Evolutionary conservation across 305 asterid species (phyloP).

Genomic region (Solanum hybrid): DNA sequence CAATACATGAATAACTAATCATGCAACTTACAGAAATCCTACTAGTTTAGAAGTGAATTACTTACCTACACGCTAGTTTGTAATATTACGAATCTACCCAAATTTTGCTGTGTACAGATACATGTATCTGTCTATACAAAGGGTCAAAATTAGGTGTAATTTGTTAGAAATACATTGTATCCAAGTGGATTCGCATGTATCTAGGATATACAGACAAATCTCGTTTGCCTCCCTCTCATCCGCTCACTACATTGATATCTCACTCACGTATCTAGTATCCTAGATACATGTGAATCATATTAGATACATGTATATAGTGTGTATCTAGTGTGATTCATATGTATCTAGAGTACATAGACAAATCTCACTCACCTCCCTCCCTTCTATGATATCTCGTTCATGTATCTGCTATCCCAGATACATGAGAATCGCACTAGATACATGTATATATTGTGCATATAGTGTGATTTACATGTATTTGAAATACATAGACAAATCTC

Average conservation of each 20-base stretch:
- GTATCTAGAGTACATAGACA: not conserved
- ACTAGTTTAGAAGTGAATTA: not conserved
- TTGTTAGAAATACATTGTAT: too few species aligned
- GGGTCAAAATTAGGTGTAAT: not conserved
- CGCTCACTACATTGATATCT: not conserved
- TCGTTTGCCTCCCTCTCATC: not conserved
- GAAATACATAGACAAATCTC: not conserved
- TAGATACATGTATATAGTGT: not conserved
- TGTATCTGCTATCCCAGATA: not conserved
- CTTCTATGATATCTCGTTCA: not conserved
- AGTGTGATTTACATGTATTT: not conserved
- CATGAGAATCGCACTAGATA: not conserved
- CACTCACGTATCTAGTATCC: not conserved
- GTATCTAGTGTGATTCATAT: not conserved
- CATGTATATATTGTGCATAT: not conserved
- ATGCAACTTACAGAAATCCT: not conserved
- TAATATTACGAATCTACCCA: not conserved
- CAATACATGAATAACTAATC: not conserved
- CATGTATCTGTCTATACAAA: not conserved
- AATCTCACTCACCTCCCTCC: not conserved
- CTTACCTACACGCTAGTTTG: not conserved
- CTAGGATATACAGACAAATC: too few species aligned
- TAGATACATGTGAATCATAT: not conserved
- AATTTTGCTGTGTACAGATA: not conserved
- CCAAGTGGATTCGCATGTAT: not conserved